Evolutionary conservation across 2,329 filamentous ascomycete species (phyloP).

Genomic region (Ophiosphaerella herpotricha): DNA sequence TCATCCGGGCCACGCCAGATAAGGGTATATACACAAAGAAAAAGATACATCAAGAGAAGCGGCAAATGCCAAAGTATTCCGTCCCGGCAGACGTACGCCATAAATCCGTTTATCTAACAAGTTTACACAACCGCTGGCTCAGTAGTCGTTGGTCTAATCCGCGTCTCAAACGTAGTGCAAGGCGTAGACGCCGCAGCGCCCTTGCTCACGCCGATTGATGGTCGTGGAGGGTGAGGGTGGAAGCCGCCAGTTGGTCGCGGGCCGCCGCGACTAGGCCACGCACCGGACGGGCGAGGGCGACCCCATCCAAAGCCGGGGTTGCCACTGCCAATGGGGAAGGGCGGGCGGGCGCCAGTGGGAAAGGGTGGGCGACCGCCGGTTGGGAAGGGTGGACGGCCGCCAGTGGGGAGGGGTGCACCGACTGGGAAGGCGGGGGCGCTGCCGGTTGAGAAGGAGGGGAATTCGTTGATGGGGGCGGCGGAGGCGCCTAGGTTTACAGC

Average conservation of each 20-base stretch:
- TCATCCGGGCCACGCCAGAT: slow-evolving; percentile 1
- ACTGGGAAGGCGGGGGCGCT: not conserved
- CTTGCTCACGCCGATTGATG: slow-evolving; percentile 9
- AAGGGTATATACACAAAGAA: slow-evolving; percentile 1
- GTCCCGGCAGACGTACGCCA: not conserved
- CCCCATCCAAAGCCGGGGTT: slow-evolving; percentile 19
- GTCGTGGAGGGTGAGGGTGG: slow-evolving; percentile 2
- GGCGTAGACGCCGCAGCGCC: slow-evolving; percentile 17
- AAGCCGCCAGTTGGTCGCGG: slow-evolving; percentile 7
- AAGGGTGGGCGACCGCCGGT: slow-evolving; percentile 8
- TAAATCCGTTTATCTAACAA: not conserved
- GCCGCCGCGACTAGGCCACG: slow-evolving; percentile 10
- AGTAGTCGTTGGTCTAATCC: slow-evolving; percentile 25
- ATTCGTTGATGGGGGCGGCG: not conserved
- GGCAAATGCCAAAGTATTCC: not conserved
- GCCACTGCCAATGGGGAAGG: slow-evolving; percentile 6
- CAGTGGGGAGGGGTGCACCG: slow-evolving; percentile 3
- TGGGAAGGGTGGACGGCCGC: not conserved
- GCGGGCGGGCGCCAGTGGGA: slow-evolving; percentile 6
- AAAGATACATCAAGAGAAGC: not conserved
- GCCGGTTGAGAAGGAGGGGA: not conserved
- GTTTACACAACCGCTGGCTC: slow-evolving; percentile 3
- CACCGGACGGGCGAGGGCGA: slow-evolving; percentile 21
- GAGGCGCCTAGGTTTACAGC: slow-evolving; percentile 3
- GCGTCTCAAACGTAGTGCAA: slow-evolving; percentile 25